Conservation (phyloP, 306 rosid species). For the Pyrus bretschneideri region DNA sequence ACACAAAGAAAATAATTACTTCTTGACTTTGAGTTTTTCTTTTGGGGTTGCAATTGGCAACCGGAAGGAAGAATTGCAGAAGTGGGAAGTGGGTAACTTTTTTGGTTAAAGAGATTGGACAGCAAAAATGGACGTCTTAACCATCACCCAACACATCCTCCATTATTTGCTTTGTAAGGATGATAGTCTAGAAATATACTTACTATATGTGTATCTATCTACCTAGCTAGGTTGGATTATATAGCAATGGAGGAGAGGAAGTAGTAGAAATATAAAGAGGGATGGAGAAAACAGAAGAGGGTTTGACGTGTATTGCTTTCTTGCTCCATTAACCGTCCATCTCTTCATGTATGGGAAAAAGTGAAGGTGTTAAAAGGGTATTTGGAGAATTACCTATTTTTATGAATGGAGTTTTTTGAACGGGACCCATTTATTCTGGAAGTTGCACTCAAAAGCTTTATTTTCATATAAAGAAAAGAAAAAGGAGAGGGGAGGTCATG, state of each 20-base stretch:
- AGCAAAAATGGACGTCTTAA: slow-evolving; percentile 50
- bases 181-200: background rate
- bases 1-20: slow-evolving; percentile 5
- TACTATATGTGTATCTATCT: background rate
- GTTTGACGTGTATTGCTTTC: slow-evolving; percentile 29
- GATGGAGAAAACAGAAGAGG: background rate
- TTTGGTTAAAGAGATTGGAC: slow-evolving; percentile 34
- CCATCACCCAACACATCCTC: slow-evolving; percentile 41
- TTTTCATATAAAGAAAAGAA: background rate
- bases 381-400: slow-evolving; percentile 38
- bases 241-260: slow-evolving; percentile 19
- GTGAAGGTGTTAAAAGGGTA: slow-evolving; percentile 28
- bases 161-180: slow-evolving; percentile 9
- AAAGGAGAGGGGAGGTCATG: background rate
- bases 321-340: slow-evolving; percentile 37
- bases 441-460: slow-evolving; percentile 23
- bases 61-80: slow-evolving; percentile 26
- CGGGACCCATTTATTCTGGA: slow-evolving; percentile 12
- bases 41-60: slow-evolving; percentile 6
- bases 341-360: slow-evolving; percentile 44
- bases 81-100: slow-evolving; percentile 27
- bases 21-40: slow-evolving; percentile 15
- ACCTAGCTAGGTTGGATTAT: background rate
- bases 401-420: background rate
- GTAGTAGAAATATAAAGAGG: background rate